A percentile compares a stretch with the other conserved stretches of the same genome.
Evolutionary conservation across 495 filamentous ascomycete genomes (phyloP).

Genomic region (Collariella sp.): DNA sequence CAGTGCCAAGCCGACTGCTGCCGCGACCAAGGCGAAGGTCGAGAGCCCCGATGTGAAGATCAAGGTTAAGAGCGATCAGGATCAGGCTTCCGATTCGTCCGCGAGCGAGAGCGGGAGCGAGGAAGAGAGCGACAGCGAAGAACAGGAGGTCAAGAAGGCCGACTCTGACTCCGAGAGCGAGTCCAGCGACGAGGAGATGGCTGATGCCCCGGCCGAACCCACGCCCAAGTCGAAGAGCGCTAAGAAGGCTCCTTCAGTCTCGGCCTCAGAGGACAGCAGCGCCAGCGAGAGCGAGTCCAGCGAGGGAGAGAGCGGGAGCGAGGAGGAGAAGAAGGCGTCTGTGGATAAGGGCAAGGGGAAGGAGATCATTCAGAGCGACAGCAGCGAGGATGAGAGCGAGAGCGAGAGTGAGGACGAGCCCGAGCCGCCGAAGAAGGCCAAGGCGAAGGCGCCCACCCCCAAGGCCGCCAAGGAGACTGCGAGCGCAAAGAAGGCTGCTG

Average conservation of each 20-base stretch:
- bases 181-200: conserved; percentile 13
- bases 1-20: neutral
- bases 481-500: neutral
- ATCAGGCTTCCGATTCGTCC: conserved; percentile 3
- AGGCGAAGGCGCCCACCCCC: conserved; percentile 5
- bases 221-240: neutral
- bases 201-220: neutral
- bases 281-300: conserved; percentile 2
- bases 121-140: conserved; percentile 21
- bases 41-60: neutral
- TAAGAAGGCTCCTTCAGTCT: conserved; percentile 7
- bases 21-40: neutral
- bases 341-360: conserved; percentile 10
- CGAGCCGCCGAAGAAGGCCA: conserved; percentile 10
- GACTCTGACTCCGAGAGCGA: conserved; percentile 18
- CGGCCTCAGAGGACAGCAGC: conserved; percentile 20
- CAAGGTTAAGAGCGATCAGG: neutral
- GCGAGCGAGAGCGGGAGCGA: conserved; percentile 24
- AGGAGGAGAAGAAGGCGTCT: conserved; percentile 13
- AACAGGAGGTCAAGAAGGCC: conserved; percentile 12
- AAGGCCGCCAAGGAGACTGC: conserved; percentile 3
- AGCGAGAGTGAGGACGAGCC: conserved; percentile 24
- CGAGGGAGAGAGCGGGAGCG: conserved; percentile 11
- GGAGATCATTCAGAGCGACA: conserved; percentile 8
- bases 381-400: conserved; percentile 21